Conservation (phyloP, 345 rosid species). For the Draba incana region DNA sequence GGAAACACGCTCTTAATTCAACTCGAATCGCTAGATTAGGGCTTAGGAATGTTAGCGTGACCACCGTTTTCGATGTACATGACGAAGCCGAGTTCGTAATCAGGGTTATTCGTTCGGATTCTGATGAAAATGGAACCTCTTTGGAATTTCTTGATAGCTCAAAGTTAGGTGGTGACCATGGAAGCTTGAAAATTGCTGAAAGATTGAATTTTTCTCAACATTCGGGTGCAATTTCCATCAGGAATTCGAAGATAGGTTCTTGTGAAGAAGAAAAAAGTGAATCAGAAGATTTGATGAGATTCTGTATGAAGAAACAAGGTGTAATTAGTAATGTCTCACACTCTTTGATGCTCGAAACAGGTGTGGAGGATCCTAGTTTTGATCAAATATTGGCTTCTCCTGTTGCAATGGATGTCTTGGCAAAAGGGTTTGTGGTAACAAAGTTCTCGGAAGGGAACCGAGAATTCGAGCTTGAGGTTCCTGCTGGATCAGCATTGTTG, state of each 20-base stretch:
- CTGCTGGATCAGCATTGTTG: conserved; percentile 63
- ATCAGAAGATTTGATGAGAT: conserved; percentile 30
- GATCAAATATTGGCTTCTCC: conserved; percentile 51
- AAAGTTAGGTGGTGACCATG: conserved; percentile 27
- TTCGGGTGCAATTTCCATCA: neutral
- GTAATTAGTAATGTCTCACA: conserved; percentile 40
- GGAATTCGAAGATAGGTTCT: conserved; percentile 7
- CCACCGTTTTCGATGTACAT: conserved; percentile 65
- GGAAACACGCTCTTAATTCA: conserved; percentile 79
- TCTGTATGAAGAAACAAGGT: conserved; percentile 53
- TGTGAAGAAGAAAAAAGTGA: neutral
- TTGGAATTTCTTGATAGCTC: conserved; percentile 35
- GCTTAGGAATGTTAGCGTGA: conserved; percentile 57
- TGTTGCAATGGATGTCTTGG: conserved; percentile 48
- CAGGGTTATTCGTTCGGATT: conserved; percentile 38
- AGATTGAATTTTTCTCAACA: conserved; percentile 22
- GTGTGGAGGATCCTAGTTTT: conserved; percentile 33
- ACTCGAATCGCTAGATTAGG: conserved; percentile 74
- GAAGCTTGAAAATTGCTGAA: conserved; percentile 28
- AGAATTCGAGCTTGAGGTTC: conserved; percentile 64
- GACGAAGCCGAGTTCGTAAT: conserved; percentile 57
- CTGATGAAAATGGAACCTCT: conserved; percentile 8
- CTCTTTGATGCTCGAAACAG: conserved; percentile 32
- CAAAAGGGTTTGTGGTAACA: conserved; percentile 66
- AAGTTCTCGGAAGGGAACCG: conserved; percentile 52